Percentiles rank a stretch among this genome's conserved stretches.
Conservation (phyloP, 768 basidiomycete species). For the Leccinum rimulosum region DNA sequence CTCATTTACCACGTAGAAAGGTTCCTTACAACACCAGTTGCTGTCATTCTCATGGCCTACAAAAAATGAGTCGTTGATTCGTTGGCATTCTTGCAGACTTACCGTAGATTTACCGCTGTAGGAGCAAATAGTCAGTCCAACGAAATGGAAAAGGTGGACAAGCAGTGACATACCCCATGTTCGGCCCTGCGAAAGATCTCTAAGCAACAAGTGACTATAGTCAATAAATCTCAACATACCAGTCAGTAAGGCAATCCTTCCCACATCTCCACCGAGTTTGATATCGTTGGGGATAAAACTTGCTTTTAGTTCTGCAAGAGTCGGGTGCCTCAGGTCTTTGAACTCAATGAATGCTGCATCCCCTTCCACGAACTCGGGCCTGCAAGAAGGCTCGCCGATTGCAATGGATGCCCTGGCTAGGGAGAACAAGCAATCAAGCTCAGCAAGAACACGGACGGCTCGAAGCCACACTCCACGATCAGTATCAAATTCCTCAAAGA, state of each 20-base stretch:
- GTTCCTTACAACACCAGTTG: conserved; percentile 73
- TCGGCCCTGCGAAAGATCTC: conserved; percentile 53
- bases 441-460: conserved; percentile 82
- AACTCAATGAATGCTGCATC: conserved; percentile 85
- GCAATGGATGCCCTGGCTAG: conserved; percentile 86
- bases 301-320: conserved; percentile 62
- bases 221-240: conserved; percentile 43
- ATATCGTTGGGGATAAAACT: conserved; percentile 95
- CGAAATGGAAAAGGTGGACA: not conserved
- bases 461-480: conserved; percentile 81
- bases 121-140: not conserved
- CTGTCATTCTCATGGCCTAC: conserved; percentile 92
- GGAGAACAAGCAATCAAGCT: conserved; percentile 95
- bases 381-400: conserved; percentile 90
- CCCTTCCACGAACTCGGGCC: conserved; percentile 83
- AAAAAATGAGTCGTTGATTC: conserved; percentile 3
- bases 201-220: not conserved
- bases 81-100: conserved; percentile 10
- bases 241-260: conserved; percentile 82
- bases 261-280: conserved; percentile 71
- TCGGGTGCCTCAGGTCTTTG: conserved; percentile 85
- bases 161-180: conserved; percentile 70
- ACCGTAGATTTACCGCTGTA: conserved; percentile 76
- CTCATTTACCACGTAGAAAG: not conserved
- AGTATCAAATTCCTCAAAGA: conserved; percentile 79